Base-by-base conservation (phyloP, 345 rosid genomes). In the Salix koriyanagi region DNA sequence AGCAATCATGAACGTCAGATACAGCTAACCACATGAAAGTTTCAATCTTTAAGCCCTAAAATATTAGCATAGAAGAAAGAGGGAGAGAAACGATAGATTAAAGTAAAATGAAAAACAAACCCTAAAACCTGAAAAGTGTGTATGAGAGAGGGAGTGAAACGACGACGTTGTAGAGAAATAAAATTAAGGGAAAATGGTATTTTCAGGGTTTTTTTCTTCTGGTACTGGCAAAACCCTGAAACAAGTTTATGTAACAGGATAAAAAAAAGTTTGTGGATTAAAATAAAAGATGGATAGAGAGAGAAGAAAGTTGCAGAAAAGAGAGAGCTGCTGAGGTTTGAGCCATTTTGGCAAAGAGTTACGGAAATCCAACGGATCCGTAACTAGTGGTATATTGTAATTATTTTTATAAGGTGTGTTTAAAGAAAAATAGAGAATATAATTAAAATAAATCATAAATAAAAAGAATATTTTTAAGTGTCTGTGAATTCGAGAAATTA, bases 41-140 rank as follows among this genome's bases (percentile, higher is more conserved):
- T 58, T 15, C 42, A 64, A 76, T 58, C 50, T 76, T 79, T 52
- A 69, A 78, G 76, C 76, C 76, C 76, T 26, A 65, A 37, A 70
- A 60, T 48, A 5, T 36, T 26, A 18, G 37, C 39, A 46, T 32
- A 46, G 21, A 79, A 26, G 46, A 60, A 18, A n/a, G n/a, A 58
- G 64, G 62, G 46, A 42, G 46, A 41, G 46, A 42, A 42, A 42
- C 46, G 14, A 42, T 42, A 42, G 1, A 42, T 10, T 41, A 12
- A 2, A 41, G 46, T 41, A 41, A 12, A 41, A 41, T 42, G 46
- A 42, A 42, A 42, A 42, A 42, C 4, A 42, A 10, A 12, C 46
- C 46, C 3, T 42, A 42, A 42, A 11, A 42, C 12, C 11, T 42
- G 46, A 36, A 48, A 39, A 42, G 30, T 23, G 25, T 25, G 25